A percentile compares a stretch with the other conserved stretches of the same genome.
These are phyloP conservation scores for Saccharomyces pastorianus DNA, from an alignment of 1,139 yeast genomes.

Conservation along the genomic window DNA sequence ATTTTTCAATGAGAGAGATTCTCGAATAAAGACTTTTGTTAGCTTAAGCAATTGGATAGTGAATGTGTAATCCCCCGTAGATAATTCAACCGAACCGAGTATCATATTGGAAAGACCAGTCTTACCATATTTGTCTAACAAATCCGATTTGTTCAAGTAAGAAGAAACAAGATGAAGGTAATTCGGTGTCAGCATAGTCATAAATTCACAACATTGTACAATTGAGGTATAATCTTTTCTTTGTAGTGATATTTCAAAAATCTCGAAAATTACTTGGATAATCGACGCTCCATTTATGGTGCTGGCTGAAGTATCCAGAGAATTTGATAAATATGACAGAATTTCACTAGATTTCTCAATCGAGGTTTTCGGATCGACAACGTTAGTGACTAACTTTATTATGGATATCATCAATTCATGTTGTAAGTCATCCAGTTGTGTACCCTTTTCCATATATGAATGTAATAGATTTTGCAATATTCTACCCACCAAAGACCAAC, in stretches of 20 bases:
- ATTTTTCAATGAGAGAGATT: conserved; percentile 34
- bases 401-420: conserved; percentile 41
- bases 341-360: conserved; percentile 37
- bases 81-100: conserved; percentile 67
- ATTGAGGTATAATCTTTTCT: conserved; percentile 44
- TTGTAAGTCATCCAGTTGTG: conserved; percentile 22
- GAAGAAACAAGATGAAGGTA: conserved; percentile 73
- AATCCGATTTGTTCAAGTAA: conserved; percentile 56
- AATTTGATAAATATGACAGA: conserved; percentile 15
- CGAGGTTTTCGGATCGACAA: conserved; percentile 38
- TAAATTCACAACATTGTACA: conserved; percentile 43
- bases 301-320: conserved; percentile 29
- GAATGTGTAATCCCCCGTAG: conserved; percentile 57
- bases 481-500: conserved; percentile 82
- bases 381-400: conserved; percentile 43
- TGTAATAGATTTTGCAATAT: conserved; percentile 55
- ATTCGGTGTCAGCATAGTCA: conserved; percentile 42
- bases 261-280: conserved; percentile 55
- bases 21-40: conserved; percentile 45
- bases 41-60: conserved; percentile 53
- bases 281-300: conserved; percentile 26
- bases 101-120: conserved; percentile 60
- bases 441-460: conserved; percentile 29
- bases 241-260: conserved; percentile 62
- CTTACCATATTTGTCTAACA: conserved; percentile 57